These are phyloP conservation scores for Talaromyces albobiverticillius DNA, from an alignment of 2,329 filamentous ascomycete species.

Conservation along the genomic window DNA sequence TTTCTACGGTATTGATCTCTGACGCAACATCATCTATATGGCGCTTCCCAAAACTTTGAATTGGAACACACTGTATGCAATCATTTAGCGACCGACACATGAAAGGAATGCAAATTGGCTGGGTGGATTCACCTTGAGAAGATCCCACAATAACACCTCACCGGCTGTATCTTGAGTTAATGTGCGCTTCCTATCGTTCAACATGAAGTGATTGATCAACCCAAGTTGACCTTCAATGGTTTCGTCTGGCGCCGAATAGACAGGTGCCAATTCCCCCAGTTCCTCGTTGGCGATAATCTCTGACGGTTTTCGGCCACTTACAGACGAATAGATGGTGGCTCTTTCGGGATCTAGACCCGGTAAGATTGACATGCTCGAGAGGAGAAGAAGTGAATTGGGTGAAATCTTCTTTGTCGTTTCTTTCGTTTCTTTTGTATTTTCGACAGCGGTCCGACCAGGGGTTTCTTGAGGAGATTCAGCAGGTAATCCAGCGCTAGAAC, in stretches of 20 bases:
- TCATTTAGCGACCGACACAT: constrained; percentile 3
- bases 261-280: constrained; percentile 55
- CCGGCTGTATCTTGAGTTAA: constrained; percentile 92
- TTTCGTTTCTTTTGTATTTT: constrained; percentile 27
- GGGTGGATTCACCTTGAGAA: constrained; percentile 63
- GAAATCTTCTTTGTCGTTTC: constrained; percentile 62
- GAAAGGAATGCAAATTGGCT: constrained; percentile 17
- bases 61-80: constrained; percentile 67
- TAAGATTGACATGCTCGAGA: constrained; percentile 81
- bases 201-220: constrained; percentile 83
- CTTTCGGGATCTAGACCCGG: constrained; percentile 60
- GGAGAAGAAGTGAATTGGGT: constrained; percentile 70
- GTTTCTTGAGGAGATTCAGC: constrained; percentile 34
- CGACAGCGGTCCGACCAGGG: constrained; percentile 31
- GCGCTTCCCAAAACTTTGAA: constrained; percentile 89
- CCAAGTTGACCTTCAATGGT: constrained; percentile 95
- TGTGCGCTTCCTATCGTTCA: constrained; percentile 87
- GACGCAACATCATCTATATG: constrained; percentile 90
- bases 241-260: constrained; percentile 68
- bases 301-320: constrained; percentile 56
- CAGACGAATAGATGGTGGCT: constrained; percentile 49
- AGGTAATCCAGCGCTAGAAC: constrained; percentile 54
- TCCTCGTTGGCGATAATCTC: constrained; percentile 54
- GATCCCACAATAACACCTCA: constrained; percentile 92
- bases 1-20: constrained; percentile 81